These are phyloP conservation scores for Dissophora ornata DNA, from an alignment of 192 early-diverging fungal species.

Conservation along the genomic window DNA sequence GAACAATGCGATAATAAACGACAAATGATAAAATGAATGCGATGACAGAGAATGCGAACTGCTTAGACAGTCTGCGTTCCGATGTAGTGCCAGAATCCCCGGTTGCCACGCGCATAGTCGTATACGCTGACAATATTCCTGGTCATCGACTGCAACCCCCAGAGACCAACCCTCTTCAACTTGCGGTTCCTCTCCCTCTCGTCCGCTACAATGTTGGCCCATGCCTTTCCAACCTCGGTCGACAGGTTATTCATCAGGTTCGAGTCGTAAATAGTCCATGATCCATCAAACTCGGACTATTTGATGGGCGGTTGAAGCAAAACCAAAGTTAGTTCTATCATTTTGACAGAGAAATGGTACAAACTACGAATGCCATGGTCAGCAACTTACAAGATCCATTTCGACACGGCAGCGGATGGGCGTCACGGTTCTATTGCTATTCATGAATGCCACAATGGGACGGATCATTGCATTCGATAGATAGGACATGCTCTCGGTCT, in stretches of 20 bases:
- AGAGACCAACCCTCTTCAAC: constrained; percentile 89
- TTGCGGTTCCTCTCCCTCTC: constrained; percentile 84
- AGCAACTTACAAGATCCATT: constrained; percentile 71
- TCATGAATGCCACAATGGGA: constrained; percentile 95
- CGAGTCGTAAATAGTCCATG: constrained; percentile 92
- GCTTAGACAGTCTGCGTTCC: constrained; percentile 37
- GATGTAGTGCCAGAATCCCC: constrained; percentile 75
- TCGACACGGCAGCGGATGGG: constrained; percentile 84
- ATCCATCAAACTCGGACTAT: constrained; percentile 88
- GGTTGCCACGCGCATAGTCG: constrained; percentile 78
- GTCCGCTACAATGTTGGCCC: constrained; percentile 81
- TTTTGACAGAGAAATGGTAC: not conserved
- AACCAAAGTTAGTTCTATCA: no score
- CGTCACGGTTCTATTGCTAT: constrained; percentile 88
- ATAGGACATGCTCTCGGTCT: constrained; percentile 76
- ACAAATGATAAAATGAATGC: constrained; percentile 5
- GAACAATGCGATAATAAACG: not conserved
- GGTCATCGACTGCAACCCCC: constrained; percentile 84
- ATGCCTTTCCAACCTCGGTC: constrained; percentile 84
- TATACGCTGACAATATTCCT: constrained; percentile 75
- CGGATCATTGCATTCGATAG: constrained; percentile 87
- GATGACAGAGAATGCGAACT: no score
- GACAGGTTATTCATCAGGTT: constrained; percentile 78
- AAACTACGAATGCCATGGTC: not conserved
- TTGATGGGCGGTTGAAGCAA: no score